A percentile compares a stretch with the other conserved stretches of the same genome.
Conservation (phyloP, 768 basidiomycete species). For the Cystofilobasidium ferigula region DNA sequence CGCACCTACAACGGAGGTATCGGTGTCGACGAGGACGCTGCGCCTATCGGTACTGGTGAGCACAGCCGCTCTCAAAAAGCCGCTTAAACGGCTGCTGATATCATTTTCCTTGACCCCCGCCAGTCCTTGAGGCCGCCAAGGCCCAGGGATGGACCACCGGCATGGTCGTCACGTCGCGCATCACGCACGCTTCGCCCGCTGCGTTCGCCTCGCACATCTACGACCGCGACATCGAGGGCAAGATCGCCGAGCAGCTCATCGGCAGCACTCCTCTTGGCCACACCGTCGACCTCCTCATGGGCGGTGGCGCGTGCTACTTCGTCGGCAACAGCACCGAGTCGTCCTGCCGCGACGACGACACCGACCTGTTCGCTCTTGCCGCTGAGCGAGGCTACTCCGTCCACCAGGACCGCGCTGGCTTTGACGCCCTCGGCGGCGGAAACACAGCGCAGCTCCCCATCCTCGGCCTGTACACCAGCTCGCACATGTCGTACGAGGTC, state of each 20-base stretch:
- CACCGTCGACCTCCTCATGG: slow-evolving; percentile 33
- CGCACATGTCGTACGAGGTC: slow-evolving; percentile 27
- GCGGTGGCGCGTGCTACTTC: slow-evolving; percentile 27
- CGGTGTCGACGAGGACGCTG: slow-evolving; percentile 14
- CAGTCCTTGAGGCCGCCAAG: slow-evolving; percentile 34
- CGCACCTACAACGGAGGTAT: slow-evolving; percentile 24
- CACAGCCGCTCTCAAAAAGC: neutral
- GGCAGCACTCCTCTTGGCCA: slow-evolving; percentile 21
- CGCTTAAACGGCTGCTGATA: neutral
- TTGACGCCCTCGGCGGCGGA: slow-evolving; percentile 17
- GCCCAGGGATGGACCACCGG: slow-evolving; percentile 28
- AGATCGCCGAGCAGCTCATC: slow-evolving; percentile 29
- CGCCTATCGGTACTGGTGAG: neutral
- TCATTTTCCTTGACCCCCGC: slow-evolving; percentile 25
- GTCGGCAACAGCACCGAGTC: slow-evolving; percentile 16
- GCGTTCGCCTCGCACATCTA: slow-evolving; percentile 32
- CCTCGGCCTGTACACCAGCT: slow-evolving; percentile 30
- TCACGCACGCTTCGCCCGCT: slow-evolving; percentile 21
- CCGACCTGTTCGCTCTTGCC: slow-evolving; percentile 28
- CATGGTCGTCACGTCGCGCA: slow-evolving; percentile 22
- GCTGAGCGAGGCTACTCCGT: slow-evolving; percentile 18
- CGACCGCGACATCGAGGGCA: slow-evolving; percentile 28
- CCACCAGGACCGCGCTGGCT: slow-evolving; percentile 10
- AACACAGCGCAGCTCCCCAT: slow-evolving; percentile 21
- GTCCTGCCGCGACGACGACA: slow-evolving; percentile 30